Evolutionary conservation across 2,329 filamentous ascomycete species (phyloP).

Genomic region (Sporothrix euskadiensis): DNA sequence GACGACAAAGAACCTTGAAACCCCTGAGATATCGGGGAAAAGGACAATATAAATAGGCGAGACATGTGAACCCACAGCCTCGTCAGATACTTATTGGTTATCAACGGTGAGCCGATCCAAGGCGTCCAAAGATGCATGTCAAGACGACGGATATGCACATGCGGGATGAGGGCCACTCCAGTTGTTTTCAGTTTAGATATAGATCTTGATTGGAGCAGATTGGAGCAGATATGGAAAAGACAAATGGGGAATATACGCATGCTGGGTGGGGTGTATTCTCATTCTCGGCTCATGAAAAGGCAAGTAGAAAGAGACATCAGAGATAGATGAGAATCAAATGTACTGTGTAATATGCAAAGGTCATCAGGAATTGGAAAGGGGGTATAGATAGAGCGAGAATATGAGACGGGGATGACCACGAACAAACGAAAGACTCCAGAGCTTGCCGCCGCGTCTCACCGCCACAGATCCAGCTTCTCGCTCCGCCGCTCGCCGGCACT

Average conservation of each 20-base stretch:
- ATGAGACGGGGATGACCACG: background rate
- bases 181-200: background rate
- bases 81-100: background rate
- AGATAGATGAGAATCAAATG: background rate
- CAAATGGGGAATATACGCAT: slow-evolving; percentile 8
- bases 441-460: slow-evolving; percentile 35
- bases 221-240: no score
- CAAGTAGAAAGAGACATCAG: background rate
- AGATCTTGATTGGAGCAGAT: background rate
- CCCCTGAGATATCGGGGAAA: background rate
- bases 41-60: background rate
- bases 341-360: background rate
- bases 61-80: background rate
- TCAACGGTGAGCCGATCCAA: background rate
- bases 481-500: slow-evolving; percentile 45
- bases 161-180: background rate
- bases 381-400: background rate
- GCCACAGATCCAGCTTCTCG: slow-evolving; percentile 48
- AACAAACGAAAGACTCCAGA: background rate
- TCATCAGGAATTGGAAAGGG: background rate
- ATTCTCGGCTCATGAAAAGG: background rate
- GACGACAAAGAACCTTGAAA: no score
- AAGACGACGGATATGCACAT: background rate
- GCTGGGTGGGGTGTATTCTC: background rate
- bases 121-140: background rate